A percentile compares a stretch with the other conserved stretches of the same genome.
phyloP scores from a whole-genome alignment of 1,284 basidiomycete genomes.

The Amylostereum areolatum region DNA sequence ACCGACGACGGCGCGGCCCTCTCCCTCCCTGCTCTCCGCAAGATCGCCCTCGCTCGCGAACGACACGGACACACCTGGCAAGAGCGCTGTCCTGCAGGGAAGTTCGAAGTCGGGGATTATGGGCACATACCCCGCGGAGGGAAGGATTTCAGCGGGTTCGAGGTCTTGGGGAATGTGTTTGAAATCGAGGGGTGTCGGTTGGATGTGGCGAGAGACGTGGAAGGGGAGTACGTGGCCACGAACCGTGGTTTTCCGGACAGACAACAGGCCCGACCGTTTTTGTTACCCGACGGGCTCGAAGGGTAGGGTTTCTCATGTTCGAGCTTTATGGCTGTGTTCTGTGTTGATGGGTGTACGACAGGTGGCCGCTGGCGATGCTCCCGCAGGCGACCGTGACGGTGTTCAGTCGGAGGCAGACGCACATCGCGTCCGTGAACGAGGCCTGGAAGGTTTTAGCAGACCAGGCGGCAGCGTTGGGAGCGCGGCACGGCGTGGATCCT shows the following conservation, averaged over 20 bases:
- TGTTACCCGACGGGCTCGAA: slow-evolving; percentile 25
- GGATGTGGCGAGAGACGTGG: slow-evolving; percentile 20
- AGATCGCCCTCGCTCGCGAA: slow-evolving; percentile 28
- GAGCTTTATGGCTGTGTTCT: neutral
- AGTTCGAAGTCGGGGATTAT: slow-evolving; percentile 39
- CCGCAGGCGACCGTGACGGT: slow-evolving; percentile 29
- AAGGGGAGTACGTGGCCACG: slow-evolving; percentile 32
- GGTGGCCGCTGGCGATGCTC: slow-evolving; percentile 41
- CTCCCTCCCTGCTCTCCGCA: slow-evolving; percentile 33
- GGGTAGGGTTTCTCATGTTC: slow-evolving; percentile 26
- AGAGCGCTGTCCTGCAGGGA: slow-evolving; percentile 32
- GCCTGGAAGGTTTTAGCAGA: slow-evolving; percentile 5
- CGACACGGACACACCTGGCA: slow-evolving; percentile 37
- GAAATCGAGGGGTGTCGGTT: slow-evolving; percentile 32
- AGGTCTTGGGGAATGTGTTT: slow-evolving; percentile 34
- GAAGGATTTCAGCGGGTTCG: slow-evolving; percentile 29
- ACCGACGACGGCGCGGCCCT: slow-evolving; percentile 22
- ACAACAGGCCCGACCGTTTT: slow-evolving; percentile 20
- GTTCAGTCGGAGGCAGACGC: neutral
- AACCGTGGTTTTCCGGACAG: slow-evolving; percentile 10
- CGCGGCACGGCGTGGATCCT: slow-evolving; percentile 1
- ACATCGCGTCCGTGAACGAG: slow-evolving; percentile 3
- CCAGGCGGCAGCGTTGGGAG: slow-evolving; percentile 12
- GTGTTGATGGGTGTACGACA: slow-evolving; percentile 11
- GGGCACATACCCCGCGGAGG: slow-evolving; percentile 35